Base-by-base conservation (phyloP, 2,329 filamentous ascomycete species). In the Fusarium papillatum region DNA sequence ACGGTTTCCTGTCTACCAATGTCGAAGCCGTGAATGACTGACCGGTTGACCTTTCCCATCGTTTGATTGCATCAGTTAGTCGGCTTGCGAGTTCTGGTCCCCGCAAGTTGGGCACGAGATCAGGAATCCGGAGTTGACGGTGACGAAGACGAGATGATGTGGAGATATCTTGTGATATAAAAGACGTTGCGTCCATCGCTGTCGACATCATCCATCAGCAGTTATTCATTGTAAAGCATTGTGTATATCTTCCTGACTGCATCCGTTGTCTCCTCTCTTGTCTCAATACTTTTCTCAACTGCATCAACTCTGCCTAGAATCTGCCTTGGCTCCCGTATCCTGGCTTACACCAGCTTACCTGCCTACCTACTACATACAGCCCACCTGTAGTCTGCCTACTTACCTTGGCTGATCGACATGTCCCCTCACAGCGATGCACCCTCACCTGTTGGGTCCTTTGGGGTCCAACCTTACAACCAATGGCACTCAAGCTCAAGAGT, bases 401-500 rank as follows among this genome's bases (percentile, higher is more conserved):
- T n/a, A 22, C 41, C 62, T 50, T 22, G 39, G 55, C 63, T 64
- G 24, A 39, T 34, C 41, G 31, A 29, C 55, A 79, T 79, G 78
- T 61, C 76, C 38, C 78, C 78, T 68, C 76, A 80, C 60, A 74
- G 48, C 39, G 77, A 79, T 53, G 73, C 76, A 39, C 77, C 73
- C 31, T 80, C 77, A 55, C 71, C 78, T 38, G 61, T 69, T 64
- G 73, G 72, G 22, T 70, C 76, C 14, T 72, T 79, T 14, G 53
- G 57, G 17, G 50, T 61, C 59, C 68, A 66, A n/a, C 55, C 60
- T 66, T 82, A 83, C 67, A 71, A 79, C 31, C 82, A 84, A 78
- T 82, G 83, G 63, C 74, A 82, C 46, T 61, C 72, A 64, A 63
- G 57, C 7, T 50, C 61, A 24, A 43, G 24, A 57, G 77, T 77